Conservation (phyloP, 2,329 filamentous ascomycete species). For the Paecilomyces dactylethromorphus region DNA sequence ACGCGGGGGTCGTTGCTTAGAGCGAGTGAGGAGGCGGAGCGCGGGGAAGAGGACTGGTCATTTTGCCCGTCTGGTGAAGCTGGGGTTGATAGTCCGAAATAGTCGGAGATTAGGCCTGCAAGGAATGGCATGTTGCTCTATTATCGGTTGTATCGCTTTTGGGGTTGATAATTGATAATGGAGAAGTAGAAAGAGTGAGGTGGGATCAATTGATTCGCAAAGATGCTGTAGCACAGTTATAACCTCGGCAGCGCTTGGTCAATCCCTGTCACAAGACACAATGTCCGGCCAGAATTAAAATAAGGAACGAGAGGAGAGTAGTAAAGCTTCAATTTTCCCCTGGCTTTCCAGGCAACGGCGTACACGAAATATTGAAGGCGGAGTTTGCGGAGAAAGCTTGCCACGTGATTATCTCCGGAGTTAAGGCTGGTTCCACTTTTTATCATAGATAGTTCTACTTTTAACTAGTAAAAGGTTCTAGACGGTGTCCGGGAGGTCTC, state of each 20-base stretch:
- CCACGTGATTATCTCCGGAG: background rate
- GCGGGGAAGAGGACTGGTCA: background rate
- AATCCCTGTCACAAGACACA: background rate
- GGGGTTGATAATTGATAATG: background rate
- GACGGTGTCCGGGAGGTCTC: background rate
- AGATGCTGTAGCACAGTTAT: background rate
- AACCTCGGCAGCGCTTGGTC: background rate
- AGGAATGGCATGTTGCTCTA: background rate
- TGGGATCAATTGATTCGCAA: background rate
- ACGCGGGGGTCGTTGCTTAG: slow-evolving; percentile 12
- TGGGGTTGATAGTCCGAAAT: background rate
- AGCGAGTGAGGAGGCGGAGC: background rate
- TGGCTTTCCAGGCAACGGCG: background rate
- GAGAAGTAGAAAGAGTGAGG: background rate
- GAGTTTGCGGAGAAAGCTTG: background rate
- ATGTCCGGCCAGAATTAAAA: background rate
- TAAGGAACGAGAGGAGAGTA: background rate
- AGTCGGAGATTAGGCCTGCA: background rate
- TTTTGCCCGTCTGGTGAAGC: background rate
- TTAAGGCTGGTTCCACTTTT: background rate
- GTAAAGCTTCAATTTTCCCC: background rate
- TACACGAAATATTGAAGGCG: background rate
- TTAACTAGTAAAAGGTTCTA: background rate
- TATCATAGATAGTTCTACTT: background rate
- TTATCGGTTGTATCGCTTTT: background rate